Evolutionary conservation across 768 basidiomycete species (phyloP).

Genomic region (Phanerodontia chrysosporium): DNA sequence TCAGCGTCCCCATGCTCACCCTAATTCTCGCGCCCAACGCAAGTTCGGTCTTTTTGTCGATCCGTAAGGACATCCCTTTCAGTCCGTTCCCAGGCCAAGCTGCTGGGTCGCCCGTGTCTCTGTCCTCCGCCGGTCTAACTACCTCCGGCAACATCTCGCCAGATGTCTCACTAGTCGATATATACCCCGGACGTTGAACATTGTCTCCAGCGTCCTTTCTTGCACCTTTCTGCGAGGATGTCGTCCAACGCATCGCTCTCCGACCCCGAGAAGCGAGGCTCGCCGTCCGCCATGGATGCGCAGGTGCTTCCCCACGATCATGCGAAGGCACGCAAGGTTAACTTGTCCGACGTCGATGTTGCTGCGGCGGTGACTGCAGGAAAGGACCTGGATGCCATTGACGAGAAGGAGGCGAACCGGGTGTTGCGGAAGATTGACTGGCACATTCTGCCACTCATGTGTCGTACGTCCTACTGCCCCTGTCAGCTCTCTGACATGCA

Average conservation of each 20-base stretch:
- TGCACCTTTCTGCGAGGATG: not conserved
- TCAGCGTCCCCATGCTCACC: not conserved
- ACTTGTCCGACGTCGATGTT: conserved; percentile 45
- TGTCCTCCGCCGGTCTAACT: not conserved
- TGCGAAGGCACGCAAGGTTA: conserved; percentile 17
- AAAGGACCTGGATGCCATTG: conserved; percentile 39
- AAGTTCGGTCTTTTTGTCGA: not conserved
- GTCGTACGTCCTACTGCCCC: conserved; percentile 44
- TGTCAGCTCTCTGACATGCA: not conserved
- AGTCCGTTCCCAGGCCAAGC: not conserved
- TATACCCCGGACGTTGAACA: not conserved
- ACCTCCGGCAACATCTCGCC: not conserved
- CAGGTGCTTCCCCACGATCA: not conserved
- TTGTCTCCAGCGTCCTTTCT: not conserved
- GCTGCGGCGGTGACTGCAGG: conserved; percentile 50
- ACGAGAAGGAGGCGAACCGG: conserved; percentile 38
- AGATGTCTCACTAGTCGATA: not conserved
- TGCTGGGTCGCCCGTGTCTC: too few relatives aligned
- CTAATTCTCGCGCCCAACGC: not conserved
- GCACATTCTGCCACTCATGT: conserved; percentile 79
- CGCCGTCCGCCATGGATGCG: not conserved
- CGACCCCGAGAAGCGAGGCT: not conserved
- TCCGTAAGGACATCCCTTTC: not conserved
- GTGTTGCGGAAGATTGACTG: conserved; percentile 71
- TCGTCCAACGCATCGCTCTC: conserved; percentile 1